Evolutionary conservation across 306 rosid species (phyloP).

Genomic region (Vigna hirtella): DNA sequence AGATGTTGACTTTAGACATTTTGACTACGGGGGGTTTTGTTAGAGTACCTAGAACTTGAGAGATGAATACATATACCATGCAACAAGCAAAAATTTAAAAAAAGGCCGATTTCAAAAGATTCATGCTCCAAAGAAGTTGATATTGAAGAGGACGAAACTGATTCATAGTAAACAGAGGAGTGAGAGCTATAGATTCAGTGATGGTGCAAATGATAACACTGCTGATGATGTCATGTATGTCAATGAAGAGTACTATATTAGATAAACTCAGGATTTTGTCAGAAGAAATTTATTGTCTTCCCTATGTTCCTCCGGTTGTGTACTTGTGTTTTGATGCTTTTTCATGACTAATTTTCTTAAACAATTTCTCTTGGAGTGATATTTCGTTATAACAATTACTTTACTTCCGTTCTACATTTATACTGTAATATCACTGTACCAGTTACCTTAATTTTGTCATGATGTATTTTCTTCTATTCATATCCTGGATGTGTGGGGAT

Average conservation of each 20-base stretch:
- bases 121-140: neutral
- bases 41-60: neutral
- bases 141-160: neutral
- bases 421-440: neutral
- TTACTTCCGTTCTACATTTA: neutral
- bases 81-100: neutral
- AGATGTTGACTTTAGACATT: neutral
- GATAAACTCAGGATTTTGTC: neutral
- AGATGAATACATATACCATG: neutral
- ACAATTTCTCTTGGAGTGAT: neutral
- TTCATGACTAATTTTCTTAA: neutral
- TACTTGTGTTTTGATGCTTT: neutral
- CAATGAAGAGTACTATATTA: neutral
- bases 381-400: neutral
- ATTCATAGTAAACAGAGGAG: conserved; percentile 5
- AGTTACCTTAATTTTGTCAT: neutral
- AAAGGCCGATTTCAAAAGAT: neutral
- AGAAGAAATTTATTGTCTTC: neutral
- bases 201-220: neutral
- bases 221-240: neutral
- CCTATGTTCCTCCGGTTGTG: neutral
- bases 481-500: neutral
- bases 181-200: neutral
- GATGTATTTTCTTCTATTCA: neutral
- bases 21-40: neutral